phyloP scores from a whole-genome alignment of 768 basidiomycete genomes.

The Podaxis sp. region DNA sequence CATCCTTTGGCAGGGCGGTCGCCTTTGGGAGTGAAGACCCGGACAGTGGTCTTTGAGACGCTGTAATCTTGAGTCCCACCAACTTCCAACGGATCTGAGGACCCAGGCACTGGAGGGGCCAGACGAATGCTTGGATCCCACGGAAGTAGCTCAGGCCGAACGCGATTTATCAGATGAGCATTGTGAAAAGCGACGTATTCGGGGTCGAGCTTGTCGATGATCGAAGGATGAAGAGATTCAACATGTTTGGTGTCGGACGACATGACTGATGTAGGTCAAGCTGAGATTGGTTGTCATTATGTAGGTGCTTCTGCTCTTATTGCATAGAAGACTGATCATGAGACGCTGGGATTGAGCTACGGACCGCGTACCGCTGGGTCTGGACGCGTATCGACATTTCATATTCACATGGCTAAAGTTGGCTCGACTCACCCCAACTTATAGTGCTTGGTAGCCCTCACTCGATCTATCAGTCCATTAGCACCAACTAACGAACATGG shows the following conservation, averaged over 20 bases:
- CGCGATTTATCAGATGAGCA: slow-evolving; percentile 36
- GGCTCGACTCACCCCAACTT: too few species aligned
- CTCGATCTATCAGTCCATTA: too few species aligned
- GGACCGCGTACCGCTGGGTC: too few species aligned
- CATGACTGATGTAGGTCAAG: neutral
- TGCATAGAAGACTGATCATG: neutral
- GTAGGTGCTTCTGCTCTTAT: neutral
- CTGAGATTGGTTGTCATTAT: neutral
- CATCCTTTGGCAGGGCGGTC: slow-evolving; percentile 49
- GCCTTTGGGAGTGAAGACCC: slow-evolving; percentile 62
- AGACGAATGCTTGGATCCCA: slow-evolving; percentile 60
- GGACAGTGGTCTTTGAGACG: slow-evolving; percentile 47
- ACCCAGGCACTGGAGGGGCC: slow-evolving; percentile 48
- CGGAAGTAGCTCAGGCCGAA: slow-evolving; percentile 50
- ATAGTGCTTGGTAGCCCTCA: too few species aligned
- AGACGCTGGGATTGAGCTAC: neutral
- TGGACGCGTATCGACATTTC: too few species aligned
- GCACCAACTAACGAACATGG: too few species aligned
- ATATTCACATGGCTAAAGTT: too few species aligned
- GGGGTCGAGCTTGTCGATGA: slow-evolving; percentile 54
- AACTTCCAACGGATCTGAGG: slow-evolving; percentile 51
- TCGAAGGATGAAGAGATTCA: slow-evolving; percentile 61
- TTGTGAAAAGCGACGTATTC: slow-evolving; percentile 67
- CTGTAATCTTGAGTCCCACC: slow-evolving; percentile 50
- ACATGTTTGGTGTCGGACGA: neutral